phyloP scores from a whole-genome alignment of 306 rosid species.

The Begonia masoniana region DNA sequence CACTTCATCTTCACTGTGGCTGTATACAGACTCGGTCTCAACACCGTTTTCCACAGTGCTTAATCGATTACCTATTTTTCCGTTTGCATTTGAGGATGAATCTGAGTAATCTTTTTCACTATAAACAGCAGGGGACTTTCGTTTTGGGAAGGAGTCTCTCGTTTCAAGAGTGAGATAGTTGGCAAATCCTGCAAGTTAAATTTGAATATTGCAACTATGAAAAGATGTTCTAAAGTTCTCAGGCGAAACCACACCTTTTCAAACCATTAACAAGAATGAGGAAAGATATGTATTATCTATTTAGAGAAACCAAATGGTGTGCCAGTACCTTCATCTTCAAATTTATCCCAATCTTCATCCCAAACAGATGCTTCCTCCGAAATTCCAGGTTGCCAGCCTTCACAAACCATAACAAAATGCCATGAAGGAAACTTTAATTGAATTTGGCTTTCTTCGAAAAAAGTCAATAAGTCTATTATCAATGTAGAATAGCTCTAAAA shows the following conservation, averaged over 20 bases:
- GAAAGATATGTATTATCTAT: too few species aligned
- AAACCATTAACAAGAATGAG: too few species aligned
- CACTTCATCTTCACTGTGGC: constrained; percentile 51
- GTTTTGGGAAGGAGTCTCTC: constrained; percentile 25
- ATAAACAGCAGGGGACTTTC: constrained; percentile 28
- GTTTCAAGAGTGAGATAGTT: constrained; percentile 45
- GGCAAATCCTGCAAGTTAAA: constrained; percentile 60
- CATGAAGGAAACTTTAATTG: constrained; percentile 21
- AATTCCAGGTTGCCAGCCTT: constrained; percentile 96
- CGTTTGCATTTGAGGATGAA: constrained; percentile 39
- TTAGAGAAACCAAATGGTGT: neutral
- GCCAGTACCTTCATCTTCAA: constrained; percentile 82
- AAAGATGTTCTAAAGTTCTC: too few species aligned
- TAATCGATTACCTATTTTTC: constrained; percentile 23
- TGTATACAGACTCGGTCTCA: constrained; percentile 51
- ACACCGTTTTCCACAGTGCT: constrained; percentile 30
- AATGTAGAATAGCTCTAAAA: too few species aligned
- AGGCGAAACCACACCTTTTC: too few species aligned
- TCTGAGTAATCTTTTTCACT: constrained; percentile 36
- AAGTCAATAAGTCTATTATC: neutral
- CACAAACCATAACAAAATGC: constrained; percentile 17
- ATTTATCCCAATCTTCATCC: constrained; percentile 99
- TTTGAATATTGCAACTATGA: neutral
- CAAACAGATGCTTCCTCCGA: constrained; percentile 68
- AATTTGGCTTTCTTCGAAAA: too few species aligned